phyloP scores from a whole-genome alignment of 2,329 filamentous ascomycete genomes.

The Colletotrichum australisinense region DNA sequence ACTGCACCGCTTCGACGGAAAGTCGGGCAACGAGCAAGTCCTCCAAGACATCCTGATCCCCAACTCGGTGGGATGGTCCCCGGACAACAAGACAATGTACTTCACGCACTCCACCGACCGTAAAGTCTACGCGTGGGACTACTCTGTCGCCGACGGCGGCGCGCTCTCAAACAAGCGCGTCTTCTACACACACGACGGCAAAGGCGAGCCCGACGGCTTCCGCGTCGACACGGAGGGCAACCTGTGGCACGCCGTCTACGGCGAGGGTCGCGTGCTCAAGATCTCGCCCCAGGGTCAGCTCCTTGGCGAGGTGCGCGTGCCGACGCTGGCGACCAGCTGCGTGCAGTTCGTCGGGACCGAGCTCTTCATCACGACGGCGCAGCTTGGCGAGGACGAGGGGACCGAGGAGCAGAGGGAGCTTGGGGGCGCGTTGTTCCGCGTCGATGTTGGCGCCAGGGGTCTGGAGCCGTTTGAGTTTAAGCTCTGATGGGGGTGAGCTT shows the following conservation, averaged over 20 bases:
- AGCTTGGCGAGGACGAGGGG: conserved; percentile 72
- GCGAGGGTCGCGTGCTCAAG: conserved; percentile 79
- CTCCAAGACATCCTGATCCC: conserved; percentile 79
- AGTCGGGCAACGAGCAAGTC: conserved; percentile 68
- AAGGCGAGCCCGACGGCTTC: conserved; percentile 84
- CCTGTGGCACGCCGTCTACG: conserved; percentile 90
- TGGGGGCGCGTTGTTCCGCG: conserved; percentile 78
- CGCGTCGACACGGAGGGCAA: conserved; percentile 86
- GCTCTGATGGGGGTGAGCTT: conserved; percentile 46
- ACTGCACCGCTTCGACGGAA: conserved; percentile 77
- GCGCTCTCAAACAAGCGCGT: conserved; percentile 75
- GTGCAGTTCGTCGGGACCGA: conserved; percentile 80
- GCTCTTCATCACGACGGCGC: conserved; percentile 83
- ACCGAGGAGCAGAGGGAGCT: conserved; percentile 68
- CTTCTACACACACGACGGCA: conserved; percentile 76
- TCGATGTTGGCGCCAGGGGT: conserved; percentile 80
- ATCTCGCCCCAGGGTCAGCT: conserved; percentile 77
- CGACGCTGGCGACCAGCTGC: conserved; percentile 85
- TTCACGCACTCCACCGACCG: conserved; percentile 82
- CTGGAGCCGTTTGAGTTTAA: conserved; percentile 73
- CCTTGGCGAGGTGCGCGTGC: conserved; percentile 79
- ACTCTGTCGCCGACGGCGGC: conserved; percentile 71
- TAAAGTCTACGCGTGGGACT: conserved; percentile 81
- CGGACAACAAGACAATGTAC: conserved; percentile 79
- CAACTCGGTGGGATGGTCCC: conserved; percentile 86